Conservation (phyloP, 2,329 filamentous ascomycete genomes). For the Apiospora arundinis region DNA sequence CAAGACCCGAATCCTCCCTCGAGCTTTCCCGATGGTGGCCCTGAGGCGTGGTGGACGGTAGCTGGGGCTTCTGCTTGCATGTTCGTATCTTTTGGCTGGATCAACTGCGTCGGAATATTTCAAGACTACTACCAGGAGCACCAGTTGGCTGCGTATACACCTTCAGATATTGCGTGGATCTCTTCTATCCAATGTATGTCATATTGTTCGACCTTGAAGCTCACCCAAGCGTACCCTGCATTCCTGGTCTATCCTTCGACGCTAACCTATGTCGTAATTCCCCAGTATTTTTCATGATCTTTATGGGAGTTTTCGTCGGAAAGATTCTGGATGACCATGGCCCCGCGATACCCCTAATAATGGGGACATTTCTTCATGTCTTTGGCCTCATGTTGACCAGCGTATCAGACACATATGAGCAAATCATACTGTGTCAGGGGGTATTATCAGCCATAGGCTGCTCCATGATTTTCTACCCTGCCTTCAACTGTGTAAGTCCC, state of each 20-base stretch:
- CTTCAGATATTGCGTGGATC: conserved; percentile 59
- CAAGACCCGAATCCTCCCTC: too few species aligned
- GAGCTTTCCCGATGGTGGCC: conserved; percentile 63
- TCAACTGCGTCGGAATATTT: conserved; percentile 59
- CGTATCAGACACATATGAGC: conserved; percentile 49
- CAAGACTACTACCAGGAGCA: conserved; percentile 60
- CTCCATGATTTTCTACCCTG: conserved; percentile 43
- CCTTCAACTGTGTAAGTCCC: conserved; percentile 21
- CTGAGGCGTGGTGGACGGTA: conserved; percentile 64
- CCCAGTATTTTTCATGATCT: too few species aligned
- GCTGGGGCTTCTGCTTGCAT: conserved; percentile 49
- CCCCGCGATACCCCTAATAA: conserved; percentile 58
- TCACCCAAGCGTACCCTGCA: too few species aligned
- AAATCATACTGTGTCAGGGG: conserved; percentile 47
- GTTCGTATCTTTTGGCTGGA: conserved; percentile 47
- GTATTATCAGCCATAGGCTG: conserved; percentile 42
- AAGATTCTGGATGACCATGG: conserved; percentile 62
- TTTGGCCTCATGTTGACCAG: conserved; percentile 68
- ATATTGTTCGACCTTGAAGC: too few species aligned
- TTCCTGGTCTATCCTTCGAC: too few species aligned
- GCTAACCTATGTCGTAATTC: too few species aligned
- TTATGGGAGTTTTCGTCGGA: too few species aligned
- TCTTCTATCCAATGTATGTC: too few species aligned
- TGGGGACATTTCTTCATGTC: conserved; percentile 59
- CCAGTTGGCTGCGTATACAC: conserved; percentile 52